Evolutionary conservation across 495 filamentous ascomycete species (phyloP).

Genomic region (Xylaria scruposa): DNA sequence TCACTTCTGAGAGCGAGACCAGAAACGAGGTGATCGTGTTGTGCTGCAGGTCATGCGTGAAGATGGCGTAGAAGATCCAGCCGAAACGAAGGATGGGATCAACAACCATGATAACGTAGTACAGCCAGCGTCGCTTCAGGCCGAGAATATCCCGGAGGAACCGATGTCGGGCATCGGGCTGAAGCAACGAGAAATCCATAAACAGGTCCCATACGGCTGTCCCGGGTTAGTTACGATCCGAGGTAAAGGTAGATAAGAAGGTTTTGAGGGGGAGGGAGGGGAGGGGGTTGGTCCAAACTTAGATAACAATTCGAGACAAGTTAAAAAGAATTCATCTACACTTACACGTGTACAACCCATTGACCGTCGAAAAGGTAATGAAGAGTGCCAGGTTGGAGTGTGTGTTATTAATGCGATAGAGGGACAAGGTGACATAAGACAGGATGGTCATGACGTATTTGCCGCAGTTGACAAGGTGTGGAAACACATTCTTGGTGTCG

Average conservation of each 20-base stretch:
- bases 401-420: constrained; percentile 77
- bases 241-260: not conserved
- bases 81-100: constrained; percentile 92
- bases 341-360: constrained; percentile 80
- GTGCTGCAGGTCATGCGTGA: constrained; percentile 77
- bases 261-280: no score
- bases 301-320: no score
- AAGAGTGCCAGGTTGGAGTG: constrained; percentile 67
- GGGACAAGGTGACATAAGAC: constrained; percentile 73
- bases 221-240: constrained; percentile 5
- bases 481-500: constrained; percentile 86
- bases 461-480: constrained; percentile 88
- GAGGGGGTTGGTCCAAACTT: no score
- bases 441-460: constrained; percentile 90
- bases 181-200: constrained; percentile 92
- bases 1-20: constrained; percentile 77
- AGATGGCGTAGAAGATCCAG: constrained; percentile 95
- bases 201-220: constrained; percentile 90
- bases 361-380: constrained; percentile 78
- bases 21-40: constrained; percentile 78
- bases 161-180: constrained; percentile 70
- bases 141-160: constrained; percentile 82
- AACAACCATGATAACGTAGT: constrained; percentile 82
- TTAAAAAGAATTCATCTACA: not conserved
- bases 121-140: constrained; percentile 76